A percentile compares a stretch with the other conserved stretches of the same genome.
These are phyloP conservation scores for Claviceps sp. DNA, from an alignment of 2,329 filamentous ascomycete species.

Conservation along the genomic window DNA sequence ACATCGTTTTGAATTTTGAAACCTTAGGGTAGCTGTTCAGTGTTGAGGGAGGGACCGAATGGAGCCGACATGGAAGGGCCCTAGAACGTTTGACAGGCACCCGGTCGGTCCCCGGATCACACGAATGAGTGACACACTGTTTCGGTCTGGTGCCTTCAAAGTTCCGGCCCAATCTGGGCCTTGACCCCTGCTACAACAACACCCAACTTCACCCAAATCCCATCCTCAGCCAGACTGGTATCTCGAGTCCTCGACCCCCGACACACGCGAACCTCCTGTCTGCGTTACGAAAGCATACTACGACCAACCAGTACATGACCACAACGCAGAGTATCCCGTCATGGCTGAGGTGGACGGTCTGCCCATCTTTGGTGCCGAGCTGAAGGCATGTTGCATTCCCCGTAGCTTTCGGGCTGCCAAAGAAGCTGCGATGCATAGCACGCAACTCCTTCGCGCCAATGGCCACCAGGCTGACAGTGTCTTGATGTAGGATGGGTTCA, in stretches of 20 bases:
- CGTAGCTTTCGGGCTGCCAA: background rate
- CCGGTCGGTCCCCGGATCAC: too few relatives aligned
- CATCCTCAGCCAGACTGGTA: background rate
- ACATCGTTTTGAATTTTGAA: background rate
- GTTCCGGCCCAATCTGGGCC: too few relatives aligned
- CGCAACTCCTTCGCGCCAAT: background rate
- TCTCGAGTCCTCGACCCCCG: background rate
- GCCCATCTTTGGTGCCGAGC: slow-evolving; percentile 82
- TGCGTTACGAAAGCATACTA: slow-evolving; percentile 2
- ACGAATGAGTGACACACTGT: background rate
- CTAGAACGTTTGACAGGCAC: background rate
- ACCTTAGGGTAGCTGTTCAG: background rate
- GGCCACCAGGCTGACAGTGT: background rate
- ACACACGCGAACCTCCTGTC: background rate
- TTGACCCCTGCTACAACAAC: background rate
- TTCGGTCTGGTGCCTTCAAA: background rate
- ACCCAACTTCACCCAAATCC: background rate
- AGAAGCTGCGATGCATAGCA: background rate
- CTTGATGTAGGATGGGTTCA: slow-evolving; percentile 72
- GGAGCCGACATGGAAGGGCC: background rate
- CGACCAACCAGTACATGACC: slow-evolving; percentile 8
- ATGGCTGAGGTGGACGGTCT: slow-evolving; percentile 77
- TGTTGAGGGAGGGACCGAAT: background rate
- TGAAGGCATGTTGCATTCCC: slow-evolving; percentile 53
- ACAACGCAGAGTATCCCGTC: slow-evolving; percentile 9